Evolutionary conservation across 2,329 filamentous ascomycete species (phyloP), one percentile per base, ranked within the genome.

Genomic region (Neopestalotiopsis sp.): DNA sequence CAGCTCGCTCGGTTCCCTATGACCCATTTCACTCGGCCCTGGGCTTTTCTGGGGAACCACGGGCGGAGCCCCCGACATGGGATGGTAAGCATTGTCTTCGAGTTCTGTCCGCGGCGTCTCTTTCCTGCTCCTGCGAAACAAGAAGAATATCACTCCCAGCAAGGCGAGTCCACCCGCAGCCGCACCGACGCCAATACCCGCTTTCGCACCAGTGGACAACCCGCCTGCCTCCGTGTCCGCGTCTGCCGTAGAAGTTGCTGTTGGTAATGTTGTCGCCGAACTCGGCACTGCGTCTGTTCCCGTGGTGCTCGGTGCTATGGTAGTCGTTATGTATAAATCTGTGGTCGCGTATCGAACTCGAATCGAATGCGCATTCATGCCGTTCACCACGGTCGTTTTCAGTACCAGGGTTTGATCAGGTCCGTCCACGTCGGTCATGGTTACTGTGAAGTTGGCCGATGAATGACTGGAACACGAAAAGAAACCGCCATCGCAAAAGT

Each of bases 301-400:
- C 4, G 20, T 30, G 42, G 45, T 20, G 1, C 14, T 13, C 4
- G 64, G n/a, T 7, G 42, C 28, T 17, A 45, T 40, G 7, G 64
- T 66, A 5, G 64, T 65, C 4, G 40, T 49, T 2, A 24, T 38
- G 14, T 17, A 24, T 9, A 66, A 17, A 38, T 66, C 64, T 34
- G 45, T 57, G 24, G 20, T 58, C 14, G 64, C 64, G 4, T 52
- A 66, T 20, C 52, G 24, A 9, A 66, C 52, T 57, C 49, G 34
- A 5, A 66, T 66, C 28, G 49, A 58, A 30, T 66, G 42, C 64
- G 52, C 52, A 34, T 66, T 57, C 64, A 66, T 66, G 32, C 64
- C 64, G 6, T 57, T 66, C 17, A 30, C 32, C 30, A 40, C 30
- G 17, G 4, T 58, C 9, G 64, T 66, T 42, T 24, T 49, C 28